Evolutionary conservation across 305 asterid genomes (phyloP).

Genomic region (Nicotiana rustica): DNA sequence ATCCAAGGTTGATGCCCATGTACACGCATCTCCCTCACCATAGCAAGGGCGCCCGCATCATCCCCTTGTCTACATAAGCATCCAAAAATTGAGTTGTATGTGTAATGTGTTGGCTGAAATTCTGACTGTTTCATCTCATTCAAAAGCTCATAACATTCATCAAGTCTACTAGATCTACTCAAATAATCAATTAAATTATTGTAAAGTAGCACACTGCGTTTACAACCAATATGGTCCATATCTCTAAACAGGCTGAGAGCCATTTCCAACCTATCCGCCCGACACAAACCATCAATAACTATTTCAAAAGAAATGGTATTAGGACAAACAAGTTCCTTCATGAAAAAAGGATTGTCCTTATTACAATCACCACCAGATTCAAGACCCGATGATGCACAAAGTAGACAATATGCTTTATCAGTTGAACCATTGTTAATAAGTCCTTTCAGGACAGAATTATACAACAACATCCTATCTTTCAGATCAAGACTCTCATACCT

Average conservation of each 20-base stretch:
- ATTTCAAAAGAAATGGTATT: slow-evolving; percentile 63
- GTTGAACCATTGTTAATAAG: slow-evolving; percentile 61
- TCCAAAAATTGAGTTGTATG: slow-evolving; percentile 82
- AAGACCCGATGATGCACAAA: slow-evolving; percentile 49
- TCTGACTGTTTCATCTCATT: slow-evolving; percentile 72
- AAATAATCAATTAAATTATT: slow-evolving; percentile 68
- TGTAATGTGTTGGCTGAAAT: slow-evolving; percentile 77
- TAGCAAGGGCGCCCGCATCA: slow-evolving; percentile 60
- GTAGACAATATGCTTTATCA: slow-evolving; percentile 70
- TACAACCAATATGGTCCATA: slow-evolving; percentile 62
- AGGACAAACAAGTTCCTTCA: slow-evolving; percentile 46
- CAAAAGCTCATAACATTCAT: slow-evolving; percentile 64
- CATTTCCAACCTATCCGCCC: slow-evolving; percentile 58
- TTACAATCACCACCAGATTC: slow-evolving; percentile 44
- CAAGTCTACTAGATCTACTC: slow-evolving; percentile 64
- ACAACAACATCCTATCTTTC: slow-evolving; percentile 49
- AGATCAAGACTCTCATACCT: slow-evolving; percentile 51
- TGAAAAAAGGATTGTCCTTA: slow-evolving; percentile 40
- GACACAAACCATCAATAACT: slow-evolving; percentile 76
- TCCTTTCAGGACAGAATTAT: slow-evolving; percentile 55
- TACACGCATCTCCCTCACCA: slow-evolving; percentile 74
- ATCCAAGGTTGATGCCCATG: slow-evolving; percentile 91
- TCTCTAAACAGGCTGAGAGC: slow-evolving; percentile 66
- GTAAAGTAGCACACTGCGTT: slow-evolving; percentile 64
- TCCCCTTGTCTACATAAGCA: slow-evolving; percentile 75